These are phyloP conservation scores for Tubosaeta sp. DNA, from an alignment of 768 basidiomycete species.

Conservation along the genomic window DNA sequence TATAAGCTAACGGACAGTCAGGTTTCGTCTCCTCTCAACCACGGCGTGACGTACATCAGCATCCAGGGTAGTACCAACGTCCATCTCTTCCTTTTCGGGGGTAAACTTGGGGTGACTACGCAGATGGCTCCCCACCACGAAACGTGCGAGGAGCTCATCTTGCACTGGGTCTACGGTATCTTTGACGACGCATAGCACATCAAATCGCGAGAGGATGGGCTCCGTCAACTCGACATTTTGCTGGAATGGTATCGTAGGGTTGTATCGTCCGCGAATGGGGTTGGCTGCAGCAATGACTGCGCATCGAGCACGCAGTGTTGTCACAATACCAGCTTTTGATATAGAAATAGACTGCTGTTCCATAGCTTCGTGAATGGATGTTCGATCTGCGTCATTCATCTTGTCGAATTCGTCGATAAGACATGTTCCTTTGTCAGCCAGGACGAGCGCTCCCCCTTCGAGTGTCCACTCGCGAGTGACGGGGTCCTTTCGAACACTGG, in stretches of 20 bases:
- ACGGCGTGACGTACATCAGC: slow-evolving; percentile 67
- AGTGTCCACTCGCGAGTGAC: slow-evolving; percentile 98
- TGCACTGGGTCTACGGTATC: slow-evolving; percentile 95
- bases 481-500: slow-evolving; percentile 98
- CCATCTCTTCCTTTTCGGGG: slow-evolving; percentile 82
- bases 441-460: slow-evolving; percentile 96
- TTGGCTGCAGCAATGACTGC: slow-evolving; percentile 98
- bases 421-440: slow-evolving; percentile 97
- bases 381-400: slow-evolving; percentile 98
- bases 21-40: not conserved
- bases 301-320: slow-evolving; percentile 95
- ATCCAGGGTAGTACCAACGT: slow-evolving; percentile 84
- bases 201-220: slow-evolving; percentile 96
- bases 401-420: slow-evolving; percentile 99
- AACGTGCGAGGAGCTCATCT: slow-evolving; percentile 93
- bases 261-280: slow-evolving; percentile 94
- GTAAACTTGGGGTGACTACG: slow-evolving; percentile 94
- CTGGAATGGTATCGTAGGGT: slow-evolving; percentile 96
- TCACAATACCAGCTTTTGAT: slow-evolving; percentile 97
- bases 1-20: slow-evolving; percentile 63
- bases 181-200: slow-evolving; percentile 97
- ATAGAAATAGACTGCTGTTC: slow-evolving; percentile 99
- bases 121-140: slow-evolving; percentile 96
- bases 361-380: slow-evolving; percentile 99
- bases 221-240: slow-evolving; percentile 99